These are phyloP conservation scores for Diaporthe sp. DNA, from an alignment of 2,329 filamentous ascomycete species.

Conservation along the genomic window DNA sequence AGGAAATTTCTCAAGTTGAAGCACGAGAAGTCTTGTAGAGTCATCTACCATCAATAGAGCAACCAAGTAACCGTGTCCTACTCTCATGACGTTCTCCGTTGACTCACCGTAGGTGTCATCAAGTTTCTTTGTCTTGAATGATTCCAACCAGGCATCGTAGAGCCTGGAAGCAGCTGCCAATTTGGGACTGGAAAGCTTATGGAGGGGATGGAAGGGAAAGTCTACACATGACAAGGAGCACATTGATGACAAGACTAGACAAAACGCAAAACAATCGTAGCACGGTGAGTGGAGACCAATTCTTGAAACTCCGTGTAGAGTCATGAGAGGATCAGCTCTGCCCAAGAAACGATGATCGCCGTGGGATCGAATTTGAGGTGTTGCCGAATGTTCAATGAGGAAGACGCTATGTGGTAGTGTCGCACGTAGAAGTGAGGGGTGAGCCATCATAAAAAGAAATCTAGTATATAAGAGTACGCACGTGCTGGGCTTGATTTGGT, in stretches of 20 bases:
- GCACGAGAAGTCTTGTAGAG: no score
- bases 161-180: slow-evolving; percentile 51
- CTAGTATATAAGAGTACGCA: no score
- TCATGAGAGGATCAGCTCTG: background rate
- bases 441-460: background rate
- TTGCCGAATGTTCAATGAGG: background rate
- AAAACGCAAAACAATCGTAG: background rate
- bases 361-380: background rate
- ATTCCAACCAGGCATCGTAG: slow-evolving; percentile 55
- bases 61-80: no score
- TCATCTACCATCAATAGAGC: no score
- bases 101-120: slow-evolving; percentile 52
- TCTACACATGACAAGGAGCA: slow-evolving; percentile 50
- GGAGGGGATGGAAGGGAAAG: slow-evolving; percentile 54
- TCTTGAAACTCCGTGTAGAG: background rate
- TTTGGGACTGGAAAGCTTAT: slow-evolving; percentile 53
- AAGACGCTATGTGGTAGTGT: background rate
- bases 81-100: no score
- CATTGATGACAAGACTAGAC: background rate
- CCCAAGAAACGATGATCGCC: background rate
- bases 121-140: slow-evolving; percentile 50
- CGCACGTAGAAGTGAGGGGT: background rate
- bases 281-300: background rate
- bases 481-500: background rate
- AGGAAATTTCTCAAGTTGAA: no score